A percentile compares a stretch with the other conserved stretches of the same genome.
Evolutionary conservation across 179 eudicot genomes (phyloP).

Genomic region (Beta macrorhiza): DNA sequence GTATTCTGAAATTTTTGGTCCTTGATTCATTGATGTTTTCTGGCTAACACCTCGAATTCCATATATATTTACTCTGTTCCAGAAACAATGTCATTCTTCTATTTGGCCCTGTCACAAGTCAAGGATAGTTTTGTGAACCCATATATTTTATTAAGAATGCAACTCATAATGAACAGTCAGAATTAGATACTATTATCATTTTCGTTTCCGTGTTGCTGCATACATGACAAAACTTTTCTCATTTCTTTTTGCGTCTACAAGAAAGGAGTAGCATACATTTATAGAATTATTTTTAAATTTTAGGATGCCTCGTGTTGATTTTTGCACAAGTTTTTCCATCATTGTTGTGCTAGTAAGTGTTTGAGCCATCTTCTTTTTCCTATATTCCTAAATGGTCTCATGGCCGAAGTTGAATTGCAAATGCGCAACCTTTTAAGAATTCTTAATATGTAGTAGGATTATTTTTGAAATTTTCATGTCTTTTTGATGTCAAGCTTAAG

Average conservation of each 20-base stretch:
- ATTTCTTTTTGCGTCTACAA: background rate
- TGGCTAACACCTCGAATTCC: background rate
- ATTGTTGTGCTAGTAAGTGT: background rate
- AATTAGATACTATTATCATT: background rate
- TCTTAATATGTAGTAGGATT: background rate
- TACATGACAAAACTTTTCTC: background rate
- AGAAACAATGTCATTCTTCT: background rate
- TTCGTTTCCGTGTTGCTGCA: background rate
- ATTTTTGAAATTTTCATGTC: background rate
- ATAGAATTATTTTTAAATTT: too few species aligned
- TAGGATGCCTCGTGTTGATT: background rate
- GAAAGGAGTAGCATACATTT: background rate
- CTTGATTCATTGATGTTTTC: background rate
- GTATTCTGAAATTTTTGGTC: background rate
- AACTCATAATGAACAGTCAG: background rate
- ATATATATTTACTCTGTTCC: background rate
- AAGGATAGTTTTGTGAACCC: background rate
- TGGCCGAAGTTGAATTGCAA: background rate
- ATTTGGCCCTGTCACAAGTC: background rate
- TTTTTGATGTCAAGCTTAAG: background rate
- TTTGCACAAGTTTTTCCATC: background rate
- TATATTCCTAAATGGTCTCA: background rate
- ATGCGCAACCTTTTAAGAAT: background rate
- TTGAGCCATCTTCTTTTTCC: background rate
- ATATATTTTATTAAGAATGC: background rate